Percentiles rank a stretch among this genome's conserved stretches.
Conservation (phyloP, 306 rosid species). For the Luffa aegyptiaca region DNA sequence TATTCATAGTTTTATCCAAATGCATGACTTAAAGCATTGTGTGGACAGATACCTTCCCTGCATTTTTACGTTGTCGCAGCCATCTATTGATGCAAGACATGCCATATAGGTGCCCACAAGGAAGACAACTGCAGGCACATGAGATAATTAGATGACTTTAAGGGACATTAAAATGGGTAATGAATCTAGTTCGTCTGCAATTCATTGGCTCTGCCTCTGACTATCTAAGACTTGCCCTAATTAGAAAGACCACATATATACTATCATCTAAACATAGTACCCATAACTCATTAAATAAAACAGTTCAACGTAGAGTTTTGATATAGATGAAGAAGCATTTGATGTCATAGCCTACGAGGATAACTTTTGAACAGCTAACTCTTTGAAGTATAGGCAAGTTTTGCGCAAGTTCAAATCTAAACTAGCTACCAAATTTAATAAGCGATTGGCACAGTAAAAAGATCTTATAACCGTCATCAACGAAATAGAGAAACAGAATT, state of each 20-base stretch:
- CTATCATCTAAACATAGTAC: not conserved
- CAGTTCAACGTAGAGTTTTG: not conserved
- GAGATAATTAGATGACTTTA: not conserved
- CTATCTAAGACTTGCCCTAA: not conserved
- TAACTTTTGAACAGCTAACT: not conserved
- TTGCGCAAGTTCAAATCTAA: not conserved
- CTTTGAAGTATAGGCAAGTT: not conserved
- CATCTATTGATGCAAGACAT: conserved; percentile 75
- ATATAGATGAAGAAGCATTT: not conserved
- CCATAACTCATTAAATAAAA: not conserved
- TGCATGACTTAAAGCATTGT: not conserved
- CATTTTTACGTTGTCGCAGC: conserved; percentile 43
- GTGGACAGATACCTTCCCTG: conserved; percentile 44
- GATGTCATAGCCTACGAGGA: not conserved
- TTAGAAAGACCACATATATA: not conserved
- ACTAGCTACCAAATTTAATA: not conserved
- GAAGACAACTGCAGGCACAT: conserved; percentile 62
- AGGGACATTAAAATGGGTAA: not conserved
- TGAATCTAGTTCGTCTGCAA: not conserved
- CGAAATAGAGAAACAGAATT: not conserved
- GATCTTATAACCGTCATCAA: not conserved
- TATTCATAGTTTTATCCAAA: not conserved
- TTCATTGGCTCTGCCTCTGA: not conserved
- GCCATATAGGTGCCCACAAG: conserved; percentile 86
- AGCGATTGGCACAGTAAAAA: not conserved